Conservation (phyloP, 2,329 filamentous ascomycete genomes). For the Pseudopyrenochaeta lycopersici region DNA sequence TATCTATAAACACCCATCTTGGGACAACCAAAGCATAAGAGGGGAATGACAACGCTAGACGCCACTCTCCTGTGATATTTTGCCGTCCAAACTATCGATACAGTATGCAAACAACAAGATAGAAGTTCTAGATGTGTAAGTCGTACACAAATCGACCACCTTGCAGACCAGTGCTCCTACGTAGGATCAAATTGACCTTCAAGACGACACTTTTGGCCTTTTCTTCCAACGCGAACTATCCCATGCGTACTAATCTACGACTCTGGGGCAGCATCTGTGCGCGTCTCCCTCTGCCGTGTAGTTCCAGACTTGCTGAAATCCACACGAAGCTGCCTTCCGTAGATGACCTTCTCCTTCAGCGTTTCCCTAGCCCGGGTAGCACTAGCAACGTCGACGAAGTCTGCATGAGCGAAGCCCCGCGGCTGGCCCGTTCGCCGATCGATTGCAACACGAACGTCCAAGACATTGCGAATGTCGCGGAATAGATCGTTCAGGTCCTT, state of each 20-base stretch:
- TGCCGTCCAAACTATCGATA: conserved; percentile 31
- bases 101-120: conserved; percentile 28
- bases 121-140: conserved; percentile 18
- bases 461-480: conserved; percentile 72
- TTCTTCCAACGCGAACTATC: not conserved
- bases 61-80: conserved; percentile 44
- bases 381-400: conserved; percentile 74
- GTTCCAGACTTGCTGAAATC: conserved; percentile 64
- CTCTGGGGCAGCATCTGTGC: conserved; percentile 23
- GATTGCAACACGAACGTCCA: conserved; percentile 82
- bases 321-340: conserved; percentile 70
- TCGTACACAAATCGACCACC: conserved; percentile 11
- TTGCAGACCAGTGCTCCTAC: conserved; percentile 1
- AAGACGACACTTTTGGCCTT: not conserved
- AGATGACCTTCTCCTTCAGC: conserved; percentile 67
- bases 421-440: conserved; percentile 83
- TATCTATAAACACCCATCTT: conserved; percentile 6
- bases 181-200: not conserved
- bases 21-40: conserved; percentile 29
- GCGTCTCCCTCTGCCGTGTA: conserved; percentile 15
- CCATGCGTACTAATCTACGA: not conserved
- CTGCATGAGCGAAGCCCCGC: conserved; percentile 84
- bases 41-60: conserved; percentile 36
- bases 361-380: conserved; percentile 68
- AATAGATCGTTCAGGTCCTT: conserved; percentile 83